These are phyloP conservation scores for Sphaerulina populicola DNA, from an alignment of 2,329 filamentous ascomycete species.

Conservation along the genomic window DNA sequence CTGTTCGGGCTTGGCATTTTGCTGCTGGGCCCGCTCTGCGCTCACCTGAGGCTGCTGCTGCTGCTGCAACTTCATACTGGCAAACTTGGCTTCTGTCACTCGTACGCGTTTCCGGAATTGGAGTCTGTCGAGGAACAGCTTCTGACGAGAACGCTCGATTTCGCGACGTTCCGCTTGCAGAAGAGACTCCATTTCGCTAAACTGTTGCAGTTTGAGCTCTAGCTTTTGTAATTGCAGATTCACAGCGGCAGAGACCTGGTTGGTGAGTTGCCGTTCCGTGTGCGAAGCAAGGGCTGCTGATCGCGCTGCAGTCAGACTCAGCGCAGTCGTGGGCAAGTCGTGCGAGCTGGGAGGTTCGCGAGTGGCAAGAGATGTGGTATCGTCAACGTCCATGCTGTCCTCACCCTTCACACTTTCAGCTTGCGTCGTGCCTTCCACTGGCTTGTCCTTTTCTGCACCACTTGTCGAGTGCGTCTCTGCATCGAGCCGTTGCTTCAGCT, in stretches of 20 bases:
- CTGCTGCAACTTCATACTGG: conserved; percentile 23
- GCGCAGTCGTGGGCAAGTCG: conserved; percentile 60
- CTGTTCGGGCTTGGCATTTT: not conserved
- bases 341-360: conserved; percentile 36
- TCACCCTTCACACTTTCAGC: conserved; percentile 40
- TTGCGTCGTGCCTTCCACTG: conserved; percentile 45
- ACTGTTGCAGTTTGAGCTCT: conserved; percentile 90
- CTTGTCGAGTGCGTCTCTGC: conserved; percentile 39
- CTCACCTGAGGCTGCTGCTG: conserved; percentile 13
- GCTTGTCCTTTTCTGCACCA: conserved; percentile 39
- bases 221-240: conserved; percentile 94
- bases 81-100: conserved; percentile 60
- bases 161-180: conserved; percentile 87
- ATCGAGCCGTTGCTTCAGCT: conserved; percentile 70
- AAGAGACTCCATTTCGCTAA: conserved; percentile 89
- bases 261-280: conserved; percentile 93
- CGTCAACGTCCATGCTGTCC: conserved; percentile 51
- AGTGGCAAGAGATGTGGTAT: conserved; percentile 44
- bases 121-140: conserved; percentile 85
- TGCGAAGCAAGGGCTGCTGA: conserved; percentile 84
- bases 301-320: conserved; percentile 78
- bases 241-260: conserved; percentile 81
- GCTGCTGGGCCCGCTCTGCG: conserved; percentile 5
- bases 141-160: conserved; percentile 81
- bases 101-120: conserved; percentile 80